A percentile compares a stretch with the other conserved stretches of the same genome.
Conservation (phyloP, 2,329 filamentous ascomycete genomes). For the Botrytis porri region DNA sequence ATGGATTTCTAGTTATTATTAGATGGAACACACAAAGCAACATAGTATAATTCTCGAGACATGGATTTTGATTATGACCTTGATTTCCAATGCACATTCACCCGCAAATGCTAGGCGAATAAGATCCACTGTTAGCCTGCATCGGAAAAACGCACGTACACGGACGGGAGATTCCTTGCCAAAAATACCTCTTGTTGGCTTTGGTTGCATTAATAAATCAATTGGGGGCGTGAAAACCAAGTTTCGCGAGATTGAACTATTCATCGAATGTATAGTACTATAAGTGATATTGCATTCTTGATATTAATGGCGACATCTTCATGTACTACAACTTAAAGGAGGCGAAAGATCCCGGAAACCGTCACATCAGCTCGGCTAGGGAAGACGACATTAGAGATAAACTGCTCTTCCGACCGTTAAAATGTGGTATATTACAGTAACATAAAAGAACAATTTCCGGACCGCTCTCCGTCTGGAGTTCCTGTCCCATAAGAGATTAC, state of each 20-base stretch:
- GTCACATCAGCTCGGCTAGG: constrained; percentile 1
- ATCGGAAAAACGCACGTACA: constrained; percentile 5
- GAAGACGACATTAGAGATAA: background rate
- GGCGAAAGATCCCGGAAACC: background rate
- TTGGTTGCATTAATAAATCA: background rate
- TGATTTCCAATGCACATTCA: background rate
- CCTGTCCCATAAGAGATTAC: background rate
- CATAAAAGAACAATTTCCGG: background rate
- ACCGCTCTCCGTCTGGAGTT: background rate
- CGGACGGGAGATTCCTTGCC: background rate
- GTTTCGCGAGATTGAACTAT: background rate
- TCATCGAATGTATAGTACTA: background rate
- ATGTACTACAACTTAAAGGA: background rate
- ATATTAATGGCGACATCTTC: background rate
- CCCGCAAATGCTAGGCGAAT: background rate
- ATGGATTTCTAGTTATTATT: constrained; percentile 13
- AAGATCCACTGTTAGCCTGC: background rate
- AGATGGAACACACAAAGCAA: background rate
- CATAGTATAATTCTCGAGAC: background rate
- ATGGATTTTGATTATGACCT: background rate
- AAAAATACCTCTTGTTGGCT: background rate
- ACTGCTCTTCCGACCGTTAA: background rate
- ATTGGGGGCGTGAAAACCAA: background rate
- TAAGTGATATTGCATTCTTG: background rate
- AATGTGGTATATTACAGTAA: background rate